These are phyloP conservation scores for Lasiodiplodia sp. DNA, from an alignment of 2,329 filamentous ascomycete species.

Conservation along the genomic window DNA sequence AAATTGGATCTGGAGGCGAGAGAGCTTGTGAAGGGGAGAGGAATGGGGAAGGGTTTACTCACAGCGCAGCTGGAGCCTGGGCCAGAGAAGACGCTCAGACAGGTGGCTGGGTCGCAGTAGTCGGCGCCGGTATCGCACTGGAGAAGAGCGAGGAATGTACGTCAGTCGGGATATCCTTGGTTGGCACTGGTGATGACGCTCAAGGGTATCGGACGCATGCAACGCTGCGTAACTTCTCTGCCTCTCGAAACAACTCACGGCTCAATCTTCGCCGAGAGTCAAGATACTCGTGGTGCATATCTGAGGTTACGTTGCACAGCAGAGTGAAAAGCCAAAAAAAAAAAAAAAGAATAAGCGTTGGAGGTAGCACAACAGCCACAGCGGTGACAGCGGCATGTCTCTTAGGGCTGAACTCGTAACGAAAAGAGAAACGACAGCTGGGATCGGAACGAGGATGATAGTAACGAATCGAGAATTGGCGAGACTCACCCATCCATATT, in stretches of 20 bases:
- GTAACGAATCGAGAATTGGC: background rate
- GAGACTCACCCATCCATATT: slow-evolving; percentile 44
- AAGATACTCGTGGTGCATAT: slow-evolving; percentile 8
- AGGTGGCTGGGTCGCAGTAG: slow-evolving; percentile 47
- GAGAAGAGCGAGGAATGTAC: background rate
- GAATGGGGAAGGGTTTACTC: background rate
- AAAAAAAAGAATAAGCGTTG: background rate
- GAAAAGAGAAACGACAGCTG: background rate
- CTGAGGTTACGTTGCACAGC: slow-evolving; percentile 1
- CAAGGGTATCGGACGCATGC: background rate
- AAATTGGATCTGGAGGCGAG: background rate
- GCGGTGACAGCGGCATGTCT: background rate
- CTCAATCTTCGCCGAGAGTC: background rate
- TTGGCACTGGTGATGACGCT: background rate
- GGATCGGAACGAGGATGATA: background rate
- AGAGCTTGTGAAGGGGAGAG: background rate
- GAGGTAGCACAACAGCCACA: background rate
- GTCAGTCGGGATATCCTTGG: slow-evolving; percentile 1
- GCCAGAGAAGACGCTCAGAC: slow-evolving; percentile 44
- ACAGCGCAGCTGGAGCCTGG: slow-evolving; percentile 40
- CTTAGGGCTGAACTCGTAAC: background rate
- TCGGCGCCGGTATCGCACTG: slow-evolving; percentile 45
- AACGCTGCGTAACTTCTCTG: background rate
- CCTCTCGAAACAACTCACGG: background rate
- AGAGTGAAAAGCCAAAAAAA: background rate